Conservation (phyloP, 768 basidiomycete genomes). For the Naganishia randhawae region DNA sequence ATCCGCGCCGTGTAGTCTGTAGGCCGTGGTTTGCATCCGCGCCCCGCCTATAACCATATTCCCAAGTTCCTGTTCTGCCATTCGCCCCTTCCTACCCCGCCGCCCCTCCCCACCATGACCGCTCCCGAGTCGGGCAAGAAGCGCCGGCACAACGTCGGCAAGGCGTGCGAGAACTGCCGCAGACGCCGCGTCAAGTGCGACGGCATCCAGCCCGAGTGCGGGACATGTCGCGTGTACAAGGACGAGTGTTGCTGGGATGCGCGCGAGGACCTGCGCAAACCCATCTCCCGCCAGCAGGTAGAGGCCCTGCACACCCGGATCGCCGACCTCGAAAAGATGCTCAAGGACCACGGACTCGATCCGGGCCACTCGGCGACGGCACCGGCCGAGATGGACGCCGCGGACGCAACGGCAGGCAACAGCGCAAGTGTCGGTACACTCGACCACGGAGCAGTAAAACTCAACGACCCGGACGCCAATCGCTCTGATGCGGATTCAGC, state of each 20-base stretch:
- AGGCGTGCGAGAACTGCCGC: constrained; percentile 39
- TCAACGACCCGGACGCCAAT: neutral
- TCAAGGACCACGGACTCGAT: constrained; percentile 34
- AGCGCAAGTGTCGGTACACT: neutral
- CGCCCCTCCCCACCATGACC: constrained; percentile 15
- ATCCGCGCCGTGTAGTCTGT: too few relatives aligned
- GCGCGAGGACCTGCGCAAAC: constrained; percentile 42
- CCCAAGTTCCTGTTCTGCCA: too few relatives aligned
- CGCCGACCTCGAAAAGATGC: constrained; percentile 38
- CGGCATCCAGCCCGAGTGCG: constrained; percentile 39
- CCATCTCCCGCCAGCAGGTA: constrained; percentile 41
- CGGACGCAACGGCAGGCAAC: neutral
- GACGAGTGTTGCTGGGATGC: constrained; percentile 45
- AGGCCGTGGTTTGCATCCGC: neutral
- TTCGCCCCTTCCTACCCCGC: too few relatives aligned
- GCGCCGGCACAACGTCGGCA: constrained; percentile 34
- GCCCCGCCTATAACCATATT: too few relatives aligned
- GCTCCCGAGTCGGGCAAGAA: constrained; percentile 26
- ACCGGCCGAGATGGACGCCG: neutral
- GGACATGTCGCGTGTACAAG: constrained; percentile 43
- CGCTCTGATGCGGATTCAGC: constrained; percentile 5
- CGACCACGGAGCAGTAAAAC: neutral
- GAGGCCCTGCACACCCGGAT: constrained; percentile 40
- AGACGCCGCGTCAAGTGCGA: constrained; percentile 42
- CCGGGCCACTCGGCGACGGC: constrained; percentile 24